phyloP scores from a whole-genome alignment of 805 yeast species.

The Ogataea nakhonphanomensis region DNA sequence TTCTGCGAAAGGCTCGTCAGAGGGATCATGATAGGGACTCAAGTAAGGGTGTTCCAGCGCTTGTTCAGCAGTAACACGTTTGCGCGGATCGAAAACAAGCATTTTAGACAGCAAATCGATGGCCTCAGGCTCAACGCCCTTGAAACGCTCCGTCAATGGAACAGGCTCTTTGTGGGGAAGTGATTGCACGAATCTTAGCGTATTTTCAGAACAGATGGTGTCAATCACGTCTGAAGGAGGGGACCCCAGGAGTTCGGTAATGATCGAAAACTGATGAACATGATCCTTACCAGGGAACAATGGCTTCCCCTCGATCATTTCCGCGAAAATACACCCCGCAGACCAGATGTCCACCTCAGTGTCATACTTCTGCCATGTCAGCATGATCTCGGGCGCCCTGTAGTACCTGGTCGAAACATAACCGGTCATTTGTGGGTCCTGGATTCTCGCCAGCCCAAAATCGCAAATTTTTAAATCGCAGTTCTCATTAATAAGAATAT shows the following conservation, averaged over 20 bases:
- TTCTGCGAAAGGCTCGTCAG: slow-evolving; percentile 94
- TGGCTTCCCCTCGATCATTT: slow-evolving; percentile 96
- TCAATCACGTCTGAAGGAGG: slow-evolving; percentile 96
- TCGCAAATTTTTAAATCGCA: slow-evolving; percentile 95
- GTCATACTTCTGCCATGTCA: slow-evolving; percentile 97
- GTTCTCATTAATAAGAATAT: slow-evolving; percentile 85
- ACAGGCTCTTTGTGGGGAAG: slow-evolving; percentile 92
- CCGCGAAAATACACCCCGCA: slow-evolving; percentile 95
- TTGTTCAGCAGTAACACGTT: slow-evolving; percentile 88
- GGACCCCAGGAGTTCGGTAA: slow-evolving; percentile 87
- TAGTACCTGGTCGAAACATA: slow-evolving; percentile 94
- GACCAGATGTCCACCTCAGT: slow-evolving; percentile 98
- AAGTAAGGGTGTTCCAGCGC: slow-evolving; percentile 88
- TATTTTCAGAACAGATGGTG: slow-evolving; percentile 93
- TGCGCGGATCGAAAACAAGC: slow-evolving; percentile 93
- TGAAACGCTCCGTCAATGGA: slow-evolving; percentile 79
- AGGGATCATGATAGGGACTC: slow-evolving; percentile 94
- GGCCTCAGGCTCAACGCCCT: slow-evolving; percentile 77
- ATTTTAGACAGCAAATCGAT: slow-evolving; percentile 83
- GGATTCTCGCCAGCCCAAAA: slow-evolving; percentile 93
- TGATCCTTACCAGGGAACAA: slow-evolving; percentile 98
- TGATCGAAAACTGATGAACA: slow-evolving; percentile 95
- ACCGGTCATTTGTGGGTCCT: slow-evolving; percentile 99
- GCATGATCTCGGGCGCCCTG: slow-evolving; percentile 97
- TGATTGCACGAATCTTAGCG: slow-evolving; percentile 88